phyloP scores from a whole-genome alignment of 2,329 filamentous ascomycete species.

The Trichophyton equinum region DNA sequence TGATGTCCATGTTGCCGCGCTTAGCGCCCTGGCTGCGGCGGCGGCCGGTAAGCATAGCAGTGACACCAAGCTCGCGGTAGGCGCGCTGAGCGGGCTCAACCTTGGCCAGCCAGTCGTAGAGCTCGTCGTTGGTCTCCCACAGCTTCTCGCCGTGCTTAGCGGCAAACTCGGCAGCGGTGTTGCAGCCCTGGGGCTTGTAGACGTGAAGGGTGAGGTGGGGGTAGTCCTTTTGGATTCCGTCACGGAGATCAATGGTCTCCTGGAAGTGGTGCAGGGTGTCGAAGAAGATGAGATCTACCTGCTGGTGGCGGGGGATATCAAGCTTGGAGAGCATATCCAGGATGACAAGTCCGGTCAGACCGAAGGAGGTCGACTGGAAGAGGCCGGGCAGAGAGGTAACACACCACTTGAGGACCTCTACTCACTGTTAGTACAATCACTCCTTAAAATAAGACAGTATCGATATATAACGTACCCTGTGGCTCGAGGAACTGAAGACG shows the following conservation, averaged over 20 bases:
- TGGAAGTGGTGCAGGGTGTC: slow-evolving; percentile 74
- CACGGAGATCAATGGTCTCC: slow-evolving; percentile 61
- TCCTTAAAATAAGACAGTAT: slow-evolving; percentile 17
- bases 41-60: slow-evolving; percentile 83
- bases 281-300: slow-evolving; percentile 54
- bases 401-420: slow-evolving; percentile 83
- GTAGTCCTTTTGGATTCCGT: slow-evolving; percentile 64
- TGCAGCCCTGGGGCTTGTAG: slow-evolving; percentile 70
- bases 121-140: slow-evolving; percentile 73
- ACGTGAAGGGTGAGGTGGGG: slow-evolving; percentile 70
- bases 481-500: slow-evolving; percentile 81
- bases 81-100: slow-evolving; percentile 91
- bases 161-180: slow-evolving; percentile 66
- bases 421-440: background rate
- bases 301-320: slow-evolving; percentile 36
- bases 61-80: slow-evolving; percentile 74
- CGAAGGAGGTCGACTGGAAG: slow-evolving; percentile 76
- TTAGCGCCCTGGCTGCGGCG: slow-evolving; percentile 86
- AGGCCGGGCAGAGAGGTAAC: slow-evolving; percentile 80
- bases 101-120: slow-evolving; percentile 96
- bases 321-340: slow-evolving; percentile 54
- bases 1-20: slow-evolving; percentile 76
- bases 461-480: slow-evolving; percentile 40
- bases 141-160: slow-evolving; percentile 66
- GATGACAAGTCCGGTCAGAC: slow-evolving; percentile 66